phyloP scores from a whole-genome alignment of 2,329 filamentous ascomycete genomes.

The Penicillium nordicum region DNA sequence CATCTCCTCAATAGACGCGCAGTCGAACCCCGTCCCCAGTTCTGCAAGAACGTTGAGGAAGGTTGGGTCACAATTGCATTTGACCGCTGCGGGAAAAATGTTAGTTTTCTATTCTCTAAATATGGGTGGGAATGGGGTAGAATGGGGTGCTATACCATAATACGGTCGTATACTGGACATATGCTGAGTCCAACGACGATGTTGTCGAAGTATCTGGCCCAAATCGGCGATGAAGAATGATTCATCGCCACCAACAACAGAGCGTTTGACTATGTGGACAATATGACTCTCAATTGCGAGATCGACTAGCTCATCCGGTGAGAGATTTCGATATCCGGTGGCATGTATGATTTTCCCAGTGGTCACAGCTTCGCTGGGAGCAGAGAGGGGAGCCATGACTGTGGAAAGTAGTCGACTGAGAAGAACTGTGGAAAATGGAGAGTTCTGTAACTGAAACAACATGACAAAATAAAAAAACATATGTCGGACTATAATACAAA shows the following conservation, averaged over 20 bases:
- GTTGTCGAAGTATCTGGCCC: conserved; percentile 16
- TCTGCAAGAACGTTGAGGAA: conserved; percentile 23
- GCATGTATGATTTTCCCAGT: not conserved
- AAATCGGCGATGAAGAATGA: conserved; percentile 25
- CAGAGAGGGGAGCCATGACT: conserved; percentile 6
- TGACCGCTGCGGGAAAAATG: conserved; percentile 21
- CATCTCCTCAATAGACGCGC: conserved; percentile 28
- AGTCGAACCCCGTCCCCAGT: conserved; percentile 27
- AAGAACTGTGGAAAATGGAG: not conserved
- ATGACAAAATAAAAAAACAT: not conserved
- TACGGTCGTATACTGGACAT: conserved; percentile 20
- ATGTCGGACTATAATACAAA: not conserved
- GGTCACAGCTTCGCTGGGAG: not conserved
- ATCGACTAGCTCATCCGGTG: conserved; percentile 11
- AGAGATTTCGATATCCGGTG: not conserved
- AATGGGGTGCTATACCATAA: conserved; percentile 15
- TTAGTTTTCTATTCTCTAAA: not conserved
- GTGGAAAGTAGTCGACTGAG: conserved; percentile 3
- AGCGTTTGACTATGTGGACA: not conserved
- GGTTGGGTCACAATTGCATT: conserved; percentile 28
- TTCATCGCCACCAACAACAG: conserved; percentile 12
- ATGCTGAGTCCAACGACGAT: conserved; percentile 17
- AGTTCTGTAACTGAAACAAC: conserved; percentile 6
- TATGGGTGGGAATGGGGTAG: too few relatives aligned
- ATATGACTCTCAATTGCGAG: conserved; percentile 15